Base-by-base conservation (phyloP, 371 early-diverging fungal genomes). In the Rhizomucor pusillus region DNA sequence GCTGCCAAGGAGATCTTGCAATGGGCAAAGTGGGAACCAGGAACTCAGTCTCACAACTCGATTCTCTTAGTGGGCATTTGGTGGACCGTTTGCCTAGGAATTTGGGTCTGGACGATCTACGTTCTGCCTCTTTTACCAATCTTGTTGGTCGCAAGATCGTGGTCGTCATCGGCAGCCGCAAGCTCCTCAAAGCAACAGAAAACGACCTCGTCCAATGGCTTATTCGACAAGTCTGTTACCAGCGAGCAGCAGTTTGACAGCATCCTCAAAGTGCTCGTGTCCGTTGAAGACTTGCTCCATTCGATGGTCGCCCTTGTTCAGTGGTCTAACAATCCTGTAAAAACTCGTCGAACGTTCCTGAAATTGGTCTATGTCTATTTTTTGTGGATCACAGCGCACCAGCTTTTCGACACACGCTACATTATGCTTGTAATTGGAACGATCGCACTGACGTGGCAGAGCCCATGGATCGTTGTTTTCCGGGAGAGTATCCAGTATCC, bases 371-470 rank as follows among this genome's bases (percentile, higher is more conserved):
- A 60, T 40, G 18, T 43, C 1, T 60, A 60, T 24, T 39, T 54
- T 13, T 50, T 54, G 13, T 60, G 60, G 60, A 50, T 54, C 22
- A 50, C 60, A 34, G 60, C 50, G 3, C 60, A 60, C 39, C 60
- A 60, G 41, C 10, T 60, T 1, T 34, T 54, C 20, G 54, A 54
- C 36, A 60, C 60, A 22, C 51, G 50, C 45, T 43, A 50, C 35
- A 50, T 60, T 25, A 20, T 54, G 24, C 46, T 54, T 34, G 50
- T 54, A 4, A 10, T 50, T 18, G 60, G 60, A 20, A 44, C 47
- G 7, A 13, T 60, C 7, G 41, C 23, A 3, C 25, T 60, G 19
- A 39, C 50, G 5, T 60, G 60, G 60, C 43, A 50, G 3, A 60
- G 50, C 25, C 50, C 60, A 6, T 50, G 50, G 50, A 18, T 54